phyloP scores from a whole-genome alignment of 345 rosid genomes.

The Eucalyptus cloeziana region DNA sequence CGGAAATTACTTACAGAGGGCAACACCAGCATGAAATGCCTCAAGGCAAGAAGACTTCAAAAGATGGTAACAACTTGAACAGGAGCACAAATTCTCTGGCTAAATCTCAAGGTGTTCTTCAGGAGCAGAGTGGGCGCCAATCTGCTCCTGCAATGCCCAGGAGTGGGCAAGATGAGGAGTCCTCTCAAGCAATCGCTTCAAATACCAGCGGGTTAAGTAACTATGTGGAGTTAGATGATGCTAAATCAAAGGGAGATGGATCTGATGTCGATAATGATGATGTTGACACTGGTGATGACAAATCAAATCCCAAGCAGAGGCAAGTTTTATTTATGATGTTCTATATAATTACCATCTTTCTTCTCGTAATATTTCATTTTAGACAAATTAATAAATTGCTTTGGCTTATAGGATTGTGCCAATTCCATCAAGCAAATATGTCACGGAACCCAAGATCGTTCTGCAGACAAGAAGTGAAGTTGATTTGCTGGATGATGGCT shows the following conservation, averaged over 20 bases:
- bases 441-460: slow-evolving; percentile 78
- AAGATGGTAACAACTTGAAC: slow-evolving; percentile 25
- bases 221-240: slow-evolving; percentile 38
- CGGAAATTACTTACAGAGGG: slow-evolving; percentile 91
- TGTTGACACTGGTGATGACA: slow-evolving; percentile 26
- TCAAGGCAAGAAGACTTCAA: slow-evolving; percentile 50
- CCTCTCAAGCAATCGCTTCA: slow-evolving; percentile 12
- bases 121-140: background rate
- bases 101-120: slow-evolving; percentile 18
- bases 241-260: slow-evolving; percentile 22
- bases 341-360: background rate
- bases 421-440: slow-evolving; percentile 53
- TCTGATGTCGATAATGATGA: background rate
- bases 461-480: slow-evolving; percentile 98
- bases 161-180: slow-evolving; percentile 17
- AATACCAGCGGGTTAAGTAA: slow-evolving; percentile 26
- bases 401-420: background rate
- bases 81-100: slow-evolving; percentile 23
- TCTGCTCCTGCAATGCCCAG: slow-evolving; percentile 10
- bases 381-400: background rate
- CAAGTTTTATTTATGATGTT: background rate
- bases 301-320: slow-evolving; percentile 73
- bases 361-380: background rate
- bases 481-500: slow-evolving; percentile 96
- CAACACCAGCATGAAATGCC: slow-evolving; percentile 85